A percentile compares a stretch with the other conserved stretches of the same genome.
phyloP scores from a whole-genome alignment of 768 basidiomycete species.

The Suillus placidus region DNA sequence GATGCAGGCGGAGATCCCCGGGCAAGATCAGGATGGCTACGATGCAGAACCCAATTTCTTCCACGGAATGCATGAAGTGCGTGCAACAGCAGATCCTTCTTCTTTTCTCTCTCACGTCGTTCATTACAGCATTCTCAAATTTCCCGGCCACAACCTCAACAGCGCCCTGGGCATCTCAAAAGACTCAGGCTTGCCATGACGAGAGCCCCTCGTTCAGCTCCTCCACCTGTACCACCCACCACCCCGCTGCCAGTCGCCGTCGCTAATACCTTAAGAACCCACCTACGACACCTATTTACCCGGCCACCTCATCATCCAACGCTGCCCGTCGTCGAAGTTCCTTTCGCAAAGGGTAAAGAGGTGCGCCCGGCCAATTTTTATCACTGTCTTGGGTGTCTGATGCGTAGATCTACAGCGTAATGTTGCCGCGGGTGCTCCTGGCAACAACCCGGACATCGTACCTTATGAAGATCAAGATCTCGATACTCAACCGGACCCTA shows the following conservation, averaged over 20 bases:
- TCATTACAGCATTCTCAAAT: not conserved
- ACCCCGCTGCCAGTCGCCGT: not conserved
- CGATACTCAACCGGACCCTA: not conserved
- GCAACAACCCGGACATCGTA: too few relatives aligned
- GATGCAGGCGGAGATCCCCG: not conserved
- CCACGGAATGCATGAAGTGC: not conserved
- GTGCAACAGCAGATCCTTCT: not conserved
- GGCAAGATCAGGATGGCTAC: not conserved
- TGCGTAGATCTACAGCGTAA: not conserved
- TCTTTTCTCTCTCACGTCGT: not conserved
- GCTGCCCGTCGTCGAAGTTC: not conserved
- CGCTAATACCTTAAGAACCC: not conserved
- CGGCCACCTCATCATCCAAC: not conserved
- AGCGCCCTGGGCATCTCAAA: not conserved
- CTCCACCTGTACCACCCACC: not conserved
- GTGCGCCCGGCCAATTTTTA: not conserved
- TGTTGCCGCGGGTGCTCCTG: not conserved
- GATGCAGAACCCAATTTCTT: not conserved
- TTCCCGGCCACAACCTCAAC: not conserved
- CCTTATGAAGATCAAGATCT: too few relatives aligned
- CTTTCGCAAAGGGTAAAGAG: not conserved
- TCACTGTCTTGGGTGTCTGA: not conserved
- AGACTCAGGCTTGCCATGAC: not conserved
- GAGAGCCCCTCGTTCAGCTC: not conserved
- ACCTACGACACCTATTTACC: not conserved